phyloP scores from a whole-genome alignment of 331 rosid genomes.

The Prunus yedoensis region DNA sequence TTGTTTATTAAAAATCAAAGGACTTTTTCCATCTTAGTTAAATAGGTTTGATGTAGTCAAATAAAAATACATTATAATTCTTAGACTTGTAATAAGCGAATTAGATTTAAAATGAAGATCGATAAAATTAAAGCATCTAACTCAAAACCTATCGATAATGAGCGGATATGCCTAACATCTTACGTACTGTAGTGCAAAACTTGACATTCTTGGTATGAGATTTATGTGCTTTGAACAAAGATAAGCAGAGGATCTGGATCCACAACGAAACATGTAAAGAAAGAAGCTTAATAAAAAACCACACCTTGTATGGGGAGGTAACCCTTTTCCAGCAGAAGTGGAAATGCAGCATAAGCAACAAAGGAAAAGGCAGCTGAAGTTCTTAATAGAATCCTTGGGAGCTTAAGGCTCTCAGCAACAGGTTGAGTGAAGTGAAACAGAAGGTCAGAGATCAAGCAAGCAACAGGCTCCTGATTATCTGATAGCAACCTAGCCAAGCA shows the following conservation, averaged over 20 bases:
- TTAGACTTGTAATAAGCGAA: not conserved
- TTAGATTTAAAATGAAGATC: not conserved
- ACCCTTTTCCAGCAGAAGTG: slow-evolving; percentile 27
- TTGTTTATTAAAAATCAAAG: not conserved
- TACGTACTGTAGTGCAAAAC: too few relatives aligned
- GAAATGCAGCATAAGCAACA: slow-evolving; percentile 33
- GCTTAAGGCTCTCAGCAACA: slow-evolving; percentile 35
- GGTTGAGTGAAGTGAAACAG: slow-evolving; percentile 38
- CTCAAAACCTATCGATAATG: too few relatives aligned
- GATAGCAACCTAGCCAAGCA: slow-evolving; percentile 26
- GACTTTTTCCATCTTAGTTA: not conserved
- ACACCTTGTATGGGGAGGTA: slow-evolving; percentile 46
- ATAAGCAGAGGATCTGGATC: not conserved
- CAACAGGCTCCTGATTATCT: slow-evolving; percentile 33
- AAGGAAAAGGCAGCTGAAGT: slow-evolving; percentile 35
- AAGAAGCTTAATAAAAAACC: not conserved
- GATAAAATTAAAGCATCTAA: too few relatives aligned
- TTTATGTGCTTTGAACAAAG: not conserved
- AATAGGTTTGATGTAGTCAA: not conserved
- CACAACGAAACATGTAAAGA: too few relatives aligned
- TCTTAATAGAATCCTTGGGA: slow-evolving; percentile 46
- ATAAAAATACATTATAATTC: not conserved
- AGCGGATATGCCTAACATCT: too few relatives aligned
- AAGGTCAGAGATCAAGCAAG: slow-evolving; percentile 54
- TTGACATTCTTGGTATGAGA: too few relatives aligned